Conservation (phyloP, 2,329 filamentous ascomycete species). For the Diaporthe vaccinii region DNA sequence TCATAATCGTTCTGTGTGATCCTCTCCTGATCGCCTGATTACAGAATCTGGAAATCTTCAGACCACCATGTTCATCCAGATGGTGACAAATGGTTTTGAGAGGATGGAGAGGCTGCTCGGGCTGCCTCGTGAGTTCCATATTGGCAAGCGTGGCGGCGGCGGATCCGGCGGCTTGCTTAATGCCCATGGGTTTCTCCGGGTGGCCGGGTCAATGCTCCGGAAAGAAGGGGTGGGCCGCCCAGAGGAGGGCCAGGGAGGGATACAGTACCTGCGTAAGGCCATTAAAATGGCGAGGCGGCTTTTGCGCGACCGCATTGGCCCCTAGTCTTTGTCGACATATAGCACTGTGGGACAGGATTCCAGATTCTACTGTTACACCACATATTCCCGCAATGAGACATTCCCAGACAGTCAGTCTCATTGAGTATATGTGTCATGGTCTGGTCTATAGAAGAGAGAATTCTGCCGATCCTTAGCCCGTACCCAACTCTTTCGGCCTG, state of each 20-base stretch:
- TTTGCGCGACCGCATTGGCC: background rate
- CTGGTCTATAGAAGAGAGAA: background rate
- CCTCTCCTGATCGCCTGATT: background rate
- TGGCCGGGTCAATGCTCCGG: slow-evolving; percentile 6
- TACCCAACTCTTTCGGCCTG: background rate
- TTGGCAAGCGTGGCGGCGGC: slow-evolving; percentile 12
- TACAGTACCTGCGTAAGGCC: background rate
- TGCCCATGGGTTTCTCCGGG: slow-evolving; percentile 10
- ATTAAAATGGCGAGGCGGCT: background rate
- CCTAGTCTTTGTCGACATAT: background rate
- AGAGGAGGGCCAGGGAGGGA: background rate
- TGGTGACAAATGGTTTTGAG: slow-evolving; percentile 37
- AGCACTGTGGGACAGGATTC: background rate
- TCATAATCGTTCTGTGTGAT: background rate
- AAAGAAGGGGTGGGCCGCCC: background rate
- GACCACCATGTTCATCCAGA: slow-evolving; percentile 36
- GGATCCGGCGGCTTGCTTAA: slow-evolving; percentile 20
- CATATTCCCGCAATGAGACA: background rate
- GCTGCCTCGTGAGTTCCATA: slow-evolving; percentile 35
- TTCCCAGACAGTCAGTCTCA: background rate
- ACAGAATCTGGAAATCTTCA: slow-evolving; percentile 39
- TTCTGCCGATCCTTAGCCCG: background rate
- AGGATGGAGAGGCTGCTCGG: slow-evolving; percentile 35
- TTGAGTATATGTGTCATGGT: background rate
- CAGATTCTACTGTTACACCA: background rate